A percentile compares a stretch with the other conserved stretches of the same genome.
Conservation (phyloP, 176 grass and related monocot species). For the Musa schizocarpa region DNA sequence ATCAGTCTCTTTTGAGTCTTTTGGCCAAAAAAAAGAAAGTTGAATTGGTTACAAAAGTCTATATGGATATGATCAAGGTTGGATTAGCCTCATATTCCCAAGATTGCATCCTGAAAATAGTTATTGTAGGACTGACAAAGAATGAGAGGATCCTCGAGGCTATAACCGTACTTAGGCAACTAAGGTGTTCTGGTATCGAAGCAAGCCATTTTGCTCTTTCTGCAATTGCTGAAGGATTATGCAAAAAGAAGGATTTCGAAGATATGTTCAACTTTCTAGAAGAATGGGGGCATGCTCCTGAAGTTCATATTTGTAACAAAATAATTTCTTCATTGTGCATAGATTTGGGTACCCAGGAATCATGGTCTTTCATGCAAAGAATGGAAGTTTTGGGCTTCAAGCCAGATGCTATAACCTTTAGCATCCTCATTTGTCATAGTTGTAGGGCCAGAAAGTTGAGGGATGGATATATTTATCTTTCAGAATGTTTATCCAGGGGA, state of each 20-base stretch:
- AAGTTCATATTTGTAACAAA: constrained; percentile 59
- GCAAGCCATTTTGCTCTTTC: constrained; percentile 37
- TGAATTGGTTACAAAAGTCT: constrained; percentile 51
- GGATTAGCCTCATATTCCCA: constrained; percentile 48
- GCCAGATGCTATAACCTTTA: constrained; percentile 68
- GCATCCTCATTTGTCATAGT: constrained; percentile 70
- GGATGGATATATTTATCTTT: constrained; percentile 75
- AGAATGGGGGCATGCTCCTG: constrained; percentile 59
- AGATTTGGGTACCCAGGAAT: constrained; percentile 51
- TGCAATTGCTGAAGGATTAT: constrained; percentile 55
- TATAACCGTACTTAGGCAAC: constrained; percentile 44
- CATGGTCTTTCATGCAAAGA: constrained; percentile 58
- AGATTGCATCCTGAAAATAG: constrained; percentile 42
- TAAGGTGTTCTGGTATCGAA: constrained; percentile 41
- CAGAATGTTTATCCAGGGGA: constrained; percentile 69
- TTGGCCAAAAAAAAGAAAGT: constrained; percentile 39
- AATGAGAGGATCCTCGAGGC: constrained; percentile 35
- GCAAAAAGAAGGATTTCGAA: constrained; percentile 57
- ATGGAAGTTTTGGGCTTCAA: constrained; percentile 64
- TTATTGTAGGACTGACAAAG: constrained; percentile 41
- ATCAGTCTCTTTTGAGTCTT: constrained; percentile 47
- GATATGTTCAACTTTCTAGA: constrained; percentile 85
- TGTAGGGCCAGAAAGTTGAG: constrained; percentile 58
- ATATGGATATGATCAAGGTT: constrained; percentile 75
- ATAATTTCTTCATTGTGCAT: constrained; percentile 55